Conservation (phyloP, 805 yeast genomes). For the Metschnikowia amazonensis region DNA sequence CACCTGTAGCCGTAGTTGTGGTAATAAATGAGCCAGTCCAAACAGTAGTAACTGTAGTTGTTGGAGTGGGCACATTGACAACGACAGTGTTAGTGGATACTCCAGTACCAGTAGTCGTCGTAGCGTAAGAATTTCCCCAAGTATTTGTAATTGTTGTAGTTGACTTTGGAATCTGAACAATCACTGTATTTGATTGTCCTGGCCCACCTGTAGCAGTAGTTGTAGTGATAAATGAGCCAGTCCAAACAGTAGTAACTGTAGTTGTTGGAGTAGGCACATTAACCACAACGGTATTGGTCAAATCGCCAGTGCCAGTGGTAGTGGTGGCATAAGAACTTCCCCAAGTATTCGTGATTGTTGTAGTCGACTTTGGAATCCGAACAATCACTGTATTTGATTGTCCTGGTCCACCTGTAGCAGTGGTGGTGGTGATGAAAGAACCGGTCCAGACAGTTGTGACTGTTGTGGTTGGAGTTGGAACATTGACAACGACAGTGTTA, state of each 20-base stretch:
- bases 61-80: conserved; percentile 13
- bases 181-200: conserved; percentile 1
- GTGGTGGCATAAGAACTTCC: too few species aligned
- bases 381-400: neutral
- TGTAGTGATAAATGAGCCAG: too few species aligned
- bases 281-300: too few species aligned
- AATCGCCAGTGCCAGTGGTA: too few species aligned
- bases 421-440: neutral
- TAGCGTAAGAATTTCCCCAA: conserved; percentile 13
- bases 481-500: conserved; percentile 11
- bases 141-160: conserved; percentile 15
- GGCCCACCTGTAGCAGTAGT: too few species aligned
- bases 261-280: too few species aligned
- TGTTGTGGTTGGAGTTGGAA: conserved; percentile 12
- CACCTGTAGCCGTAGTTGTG: neutral
- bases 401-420: neutral
- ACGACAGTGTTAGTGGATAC: conserved; percentile 6
- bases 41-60: conserved; percentile 11
- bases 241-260: too few species aligned
- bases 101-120: conserved; percentile 3
- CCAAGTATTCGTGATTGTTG: neutral
- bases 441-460: conserved; percentile 15
- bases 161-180: conserved; percentile 19
- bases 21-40: conserved; percentile 10
- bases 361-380: neutral